These are phyloP conservation scores for Sarocladiaceae sp. DNA, from an alignment of 2,329 filamentous ascomycete genomes.

Conservation along the genomic window DNA sequence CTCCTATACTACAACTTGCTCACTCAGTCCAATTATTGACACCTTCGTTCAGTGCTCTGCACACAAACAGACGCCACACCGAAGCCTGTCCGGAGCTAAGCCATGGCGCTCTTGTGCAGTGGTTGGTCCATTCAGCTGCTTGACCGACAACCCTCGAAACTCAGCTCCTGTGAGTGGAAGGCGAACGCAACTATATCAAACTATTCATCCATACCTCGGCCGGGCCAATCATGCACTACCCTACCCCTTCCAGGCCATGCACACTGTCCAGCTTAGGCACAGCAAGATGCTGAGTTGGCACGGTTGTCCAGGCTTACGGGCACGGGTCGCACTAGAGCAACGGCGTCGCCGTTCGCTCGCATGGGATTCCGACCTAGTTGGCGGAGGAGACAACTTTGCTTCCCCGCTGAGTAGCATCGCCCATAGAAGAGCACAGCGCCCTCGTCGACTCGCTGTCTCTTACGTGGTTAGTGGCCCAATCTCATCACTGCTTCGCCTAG, in stretches of 20 bases:
- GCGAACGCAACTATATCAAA: neutral
- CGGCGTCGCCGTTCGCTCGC: neutral
- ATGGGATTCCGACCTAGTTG: too few species aligned
- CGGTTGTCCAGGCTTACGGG: neutral
- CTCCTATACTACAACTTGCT: too few species aligned
- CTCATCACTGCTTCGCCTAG: too few species aligned
- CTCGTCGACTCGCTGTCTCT: too few species aligned
- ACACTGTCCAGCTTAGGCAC: constrained; percentile 1
- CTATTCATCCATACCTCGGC: neutral
- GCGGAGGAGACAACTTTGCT: neutral
- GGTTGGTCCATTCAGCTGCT: neutral
- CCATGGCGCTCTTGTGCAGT: too few species aligned
- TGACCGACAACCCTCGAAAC: neutral
- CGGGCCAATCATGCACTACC: neutral
- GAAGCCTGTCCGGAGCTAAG: too few species aligned
- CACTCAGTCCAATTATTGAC: too few species aligned
- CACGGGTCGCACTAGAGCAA: neutral
- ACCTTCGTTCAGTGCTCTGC: too few species aligned
- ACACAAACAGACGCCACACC: too few species aligned
- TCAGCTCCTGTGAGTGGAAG: constrained; percentile 5
- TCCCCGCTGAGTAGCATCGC: constrained; percentile 5
- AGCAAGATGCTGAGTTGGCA: neutral
- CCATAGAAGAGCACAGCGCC: neutral
- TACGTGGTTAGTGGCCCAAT: too few species aligned
- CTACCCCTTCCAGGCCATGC: too few species aligned